phyloP scores from a whole-genome alignment of 306 rosid genomes.

The Clitoria ternatea region DNA sequence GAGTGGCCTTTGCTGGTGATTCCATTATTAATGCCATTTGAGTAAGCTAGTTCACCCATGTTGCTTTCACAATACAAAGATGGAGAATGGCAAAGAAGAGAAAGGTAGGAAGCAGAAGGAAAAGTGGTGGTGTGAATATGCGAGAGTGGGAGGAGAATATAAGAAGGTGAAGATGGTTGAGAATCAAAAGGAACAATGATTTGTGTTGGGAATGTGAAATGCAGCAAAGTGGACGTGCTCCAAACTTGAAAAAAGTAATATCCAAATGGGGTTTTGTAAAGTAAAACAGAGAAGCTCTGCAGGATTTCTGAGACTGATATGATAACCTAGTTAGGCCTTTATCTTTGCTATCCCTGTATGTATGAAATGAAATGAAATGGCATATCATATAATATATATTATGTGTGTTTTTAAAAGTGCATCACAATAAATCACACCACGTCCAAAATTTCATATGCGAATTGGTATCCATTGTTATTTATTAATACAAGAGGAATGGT shows the following conservation, averaged over 20 bases:
- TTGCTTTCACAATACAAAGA: slow-evolving; percentile 4
- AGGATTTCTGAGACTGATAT: slow-evolving; percentile 42
- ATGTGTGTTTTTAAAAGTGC: too few relatives aligned
- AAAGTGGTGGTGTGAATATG: slow-evolving; percentile 29
- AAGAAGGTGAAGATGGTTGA: slow-evolving; percentile 29
- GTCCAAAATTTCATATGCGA: too few relatives aligned
- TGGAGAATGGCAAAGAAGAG: slow-evolving; percentile 6
- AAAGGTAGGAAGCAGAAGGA: background rate
- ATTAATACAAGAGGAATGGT: too few relatives aligned
- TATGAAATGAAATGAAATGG: background rate
- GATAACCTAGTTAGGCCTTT: slow-evolving; percentile 20
- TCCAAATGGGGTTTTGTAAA: slow-evolving; percentile 55
- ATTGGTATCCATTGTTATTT: too few relatives aligned
- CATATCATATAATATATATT: too few relatives aligned
- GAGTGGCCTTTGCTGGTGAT: slow-evolving; percentile 52
- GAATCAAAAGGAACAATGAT: slow-evolving; percentile 36
- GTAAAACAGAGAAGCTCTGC: slow-evolving; percentile 19
- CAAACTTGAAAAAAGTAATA: slow-evolving; percentile 29
- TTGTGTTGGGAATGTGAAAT: slow-evolving; percentile 26
- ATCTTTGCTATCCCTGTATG: background rate
- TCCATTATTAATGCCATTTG: slow-evolving; percentile 47
- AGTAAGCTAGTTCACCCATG: slow-evolving; percentile 73
- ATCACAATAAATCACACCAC: too few relatives aligned
- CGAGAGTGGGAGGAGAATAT: slow-evolving; percentile 40
- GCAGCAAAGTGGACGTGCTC: slow-evolving; percentile 36